These are phyloP conservation scores for Colletotrichum karsti DNA, from an alignment of 2,329 filamentous ascomycete genomes.

Conservation along the genomic window DNA sequence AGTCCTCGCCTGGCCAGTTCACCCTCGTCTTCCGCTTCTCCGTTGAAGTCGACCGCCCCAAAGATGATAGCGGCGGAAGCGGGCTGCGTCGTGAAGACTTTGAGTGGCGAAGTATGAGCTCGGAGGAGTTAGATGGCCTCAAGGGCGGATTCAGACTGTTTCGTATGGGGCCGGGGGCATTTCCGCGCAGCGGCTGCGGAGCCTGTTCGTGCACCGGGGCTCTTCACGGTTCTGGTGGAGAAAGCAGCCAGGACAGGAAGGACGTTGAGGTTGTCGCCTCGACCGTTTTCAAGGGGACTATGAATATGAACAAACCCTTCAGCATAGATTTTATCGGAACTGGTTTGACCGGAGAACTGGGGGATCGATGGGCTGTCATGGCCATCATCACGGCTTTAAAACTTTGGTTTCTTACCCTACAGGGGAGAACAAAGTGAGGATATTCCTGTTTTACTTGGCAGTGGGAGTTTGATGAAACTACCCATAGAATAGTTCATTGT, in stretches of 20 bases:
- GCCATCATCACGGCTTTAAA: background rate
- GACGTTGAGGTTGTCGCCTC: background rate
- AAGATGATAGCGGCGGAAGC: too few species aligned
- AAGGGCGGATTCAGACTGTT: background rate
- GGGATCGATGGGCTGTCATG: constrained; percentile 7
- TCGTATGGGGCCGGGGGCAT: background rate
- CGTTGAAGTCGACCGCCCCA: background rate
- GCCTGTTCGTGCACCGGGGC: too few species aligned
- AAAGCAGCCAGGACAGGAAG: background rate
- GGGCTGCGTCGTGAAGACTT: background rate
- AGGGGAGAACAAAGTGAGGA: background rate
- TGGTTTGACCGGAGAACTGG: background rate
- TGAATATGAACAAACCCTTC: background rate
- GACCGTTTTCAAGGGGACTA: background rate
- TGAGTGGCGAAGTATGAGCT: background rate
- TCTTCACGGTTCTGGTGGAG: background rate
- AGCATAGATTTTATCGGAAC: background rate
- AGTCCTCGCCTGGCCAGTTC: background rate
- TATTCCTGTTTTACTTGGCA: background rate
- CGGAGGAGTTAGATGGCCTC: background rate
- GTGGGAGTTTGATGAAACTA: too few species aligned
- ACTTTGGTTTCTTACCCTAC: background rate
- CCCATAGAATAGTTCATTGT: too few species aligned
- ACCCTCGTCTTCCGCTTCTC: background rate
- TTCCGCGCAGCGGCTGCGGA: background rate